A percentile compares a stretch with the other conserved stretches of the same genome.
phyloP scores from a whole-genome alignment of 2,329 filamentous ascomycete genomes.

The Colletotrichum godetiae region DNA sequence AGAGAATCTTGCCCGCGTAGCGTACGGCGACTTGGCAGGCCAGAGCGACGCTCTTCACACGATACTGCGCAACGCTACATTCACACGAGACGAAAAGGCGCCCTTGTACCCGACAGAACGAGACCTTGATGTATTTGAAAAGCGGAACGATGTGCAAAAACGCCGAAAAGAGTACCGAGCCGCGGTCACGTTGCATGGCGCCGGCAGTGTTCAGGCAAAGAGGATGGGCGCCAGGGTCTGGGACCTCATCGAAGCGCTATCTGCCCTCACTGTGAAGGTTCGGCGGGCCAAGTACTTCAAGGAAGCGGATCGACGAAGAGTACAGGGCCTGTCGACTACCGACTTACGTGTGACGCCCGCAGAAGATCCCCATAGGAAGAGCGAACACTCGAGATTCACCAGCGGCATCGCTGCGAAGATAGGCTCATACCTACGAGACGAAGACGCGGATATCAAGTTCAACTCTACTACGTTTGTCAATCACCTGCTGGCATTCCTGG shows the following conservation, averaged over 20 bases:
- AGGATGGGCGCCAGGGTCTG: neutral
- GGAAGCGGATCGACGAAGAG: neutral
- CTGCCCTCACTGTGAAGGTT: neutral
- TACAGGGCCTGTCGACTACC: neutral
- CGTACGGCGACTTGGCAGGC: neutral
- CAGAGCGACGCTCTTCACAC: neutral
- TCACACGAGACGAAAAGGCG: neutral
- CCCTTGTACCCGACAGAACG: neutral
- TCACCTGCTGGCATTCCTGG: neutral
- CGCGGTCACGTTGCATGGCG: neutral
- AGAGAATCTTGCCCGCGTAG: conserved; percentile 1
- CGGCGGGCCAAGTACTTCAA: neutral
- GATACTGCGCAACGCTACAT: neutral
- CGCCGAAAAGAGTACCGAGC: neutral
- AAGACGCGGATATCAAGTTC: neutral
- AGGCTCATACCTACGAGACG: neutral
- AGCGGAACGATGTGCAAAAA: neutral
- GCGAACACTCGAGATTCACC: neutral
- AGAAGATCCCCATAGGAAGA: neutral
- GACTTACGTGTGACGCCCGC: neutral
- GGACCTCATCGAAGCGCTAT: neutral
- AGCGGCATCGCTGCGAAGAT: neutral
- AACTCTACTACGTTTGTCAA: neutral
- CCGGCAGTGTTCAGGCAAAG: conserved; percentile 2
- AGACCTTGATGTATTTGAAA: conserved; percentile 1